Conservation (phyloP, 345 rosid genomes). For the Eucalyptus guilfoylei region DNA sequence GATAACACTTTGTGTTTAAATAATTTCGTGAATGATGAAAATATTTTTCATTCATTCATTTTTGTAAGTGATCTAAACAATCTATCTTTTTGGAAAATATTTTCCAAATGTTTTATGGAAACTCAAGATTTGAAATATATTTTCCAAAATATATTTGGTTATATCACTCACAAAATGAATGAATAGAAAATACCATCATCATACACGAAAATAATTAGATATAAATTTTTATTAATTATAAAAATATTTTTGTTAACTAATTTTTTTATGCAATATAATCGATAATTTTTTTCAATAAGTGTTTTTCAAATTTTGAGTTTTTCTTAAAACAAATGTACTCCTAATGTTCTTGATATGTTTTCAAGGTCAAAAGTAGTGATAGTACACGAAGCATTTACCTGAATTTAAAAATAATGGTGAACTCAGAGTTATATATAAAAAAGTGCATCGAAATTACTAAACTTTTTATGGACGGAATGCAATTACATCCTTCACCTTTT, state of each 20-base stretch:
- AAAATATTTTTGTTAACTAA: too few species aligned
- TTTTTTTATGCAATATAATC: background rate
- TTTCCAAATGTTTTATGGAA: too few species aligned
- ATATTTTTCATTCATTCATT: too few species aligned
- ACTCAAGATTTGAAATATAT: background rate
- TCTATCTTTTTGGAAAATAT: too few species aligned
- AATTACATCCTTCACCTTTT: background rate
- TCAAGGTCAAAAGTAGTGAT: background rate
- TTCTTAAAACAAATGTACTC: background rate
- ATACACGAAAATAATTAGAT: fast-evolving
- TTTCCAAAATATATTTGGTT: too few species aligned
- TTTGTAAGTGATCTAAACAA: fast-evolving
- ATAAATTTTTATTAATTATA: too few species aligned
- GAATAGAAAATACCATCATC: background rate
- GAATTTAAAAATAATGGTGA: background rate
- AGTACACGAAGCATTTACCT: background rate
- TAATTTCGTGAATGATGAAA: fast-evolving
- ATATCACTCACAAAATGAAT: background rate
- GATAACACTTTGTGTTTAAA: too few species aligned
- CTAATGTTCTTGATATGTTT: background rate
- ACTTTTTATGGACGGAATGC: background rate
- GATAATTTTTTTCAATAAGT: fast-evolving
- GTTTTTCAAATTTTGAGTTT: too few species aligned
- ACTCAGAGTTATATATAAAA: background rate
- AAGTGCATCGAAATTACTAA: background rate